These are phyloP conservation scores for Xylaria sp. DNA, from an alignment of 2,329 filamentous ascomycete genomes.

Conservation along the genomic window DNA sequence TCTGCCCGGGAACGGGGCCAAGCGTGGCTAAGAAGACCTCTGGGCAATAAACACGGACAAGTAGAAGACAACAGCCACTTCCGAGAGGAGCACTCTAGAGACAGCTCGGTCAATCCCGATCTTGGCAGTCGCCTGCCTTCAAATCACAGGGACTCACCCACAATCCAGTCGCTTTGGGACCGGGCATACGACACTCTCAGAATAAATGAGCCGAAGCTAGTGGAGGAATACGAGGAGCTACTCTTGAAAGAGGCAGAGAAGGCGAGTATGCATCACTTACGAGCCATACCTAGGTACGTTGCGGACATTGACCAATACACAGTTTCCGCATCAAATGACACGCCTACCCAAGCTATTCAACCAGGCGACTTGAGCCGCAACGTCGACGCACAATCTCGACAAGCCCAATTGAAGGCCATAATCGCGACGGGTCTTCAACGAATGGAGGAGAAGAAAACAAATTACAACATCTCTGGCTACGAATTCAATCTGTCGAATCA, in stretches of 20 bases:
- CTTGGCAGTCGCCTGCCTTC: neutral
- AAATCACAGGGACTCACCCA: neutral
- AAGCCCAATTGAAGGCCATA: conserved; percentile 1
- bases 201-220: conserved; percentile 24
- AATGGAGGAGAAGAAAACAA: conserved; percentile 22
- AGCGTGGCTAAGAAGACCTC: neutral
- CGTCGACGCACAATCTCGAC: neutral
- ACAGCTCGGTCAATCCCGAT: neutral
- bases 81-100: neutral
- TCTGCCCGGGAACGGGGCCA: neutral
- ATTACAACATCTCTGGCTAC: conserved; percentile 13
- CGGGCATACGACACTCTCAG: conserved; percentile 38
- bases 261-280: conserved; percentile 28
- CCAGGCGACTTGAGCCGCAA: neutral
- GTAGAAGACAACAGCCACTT: neutral
- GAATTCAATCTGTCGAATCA: conserved; percentile 25
- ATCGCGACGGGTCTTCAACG: neutral
- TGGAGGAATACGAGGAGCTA: conserved; percentile 36
- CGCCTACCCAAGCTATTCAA: neutral
- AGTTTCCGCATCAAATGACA: neutral
- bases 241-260: conserved; percentile 16
- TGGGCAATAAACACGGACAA: neutral
- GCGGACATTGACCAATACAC: neutral
- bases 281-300: conserved; percentile 26
- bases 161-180: conserved; percentile 35